Base-by-base conservation (phyloP, 495 filamentous ascomycete species). In the Neurospora sp. region DNA sequence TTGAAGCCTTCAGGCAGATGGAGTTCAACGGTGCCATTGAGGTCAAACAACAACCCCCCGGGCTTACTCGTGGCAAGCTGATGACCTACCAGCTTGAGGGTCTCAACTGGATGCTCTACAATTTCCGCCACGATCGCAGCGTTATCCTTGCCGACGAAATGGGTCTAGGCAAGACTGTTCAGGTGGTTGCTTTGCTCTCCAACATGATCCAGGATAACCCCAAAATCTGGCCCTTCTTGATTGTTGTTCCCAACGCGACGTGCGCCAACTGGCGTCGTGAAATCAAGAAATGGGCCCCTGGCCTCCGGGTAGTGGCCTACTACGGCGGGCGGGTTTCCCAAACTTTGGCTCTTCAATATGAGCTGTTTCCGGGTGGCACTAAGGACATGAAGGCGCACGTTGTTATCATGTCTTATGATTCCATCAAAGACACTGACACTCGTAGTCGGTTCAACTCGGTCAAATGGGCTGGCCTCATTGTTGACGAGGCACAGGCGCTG, bases 81-180 rank as follows among this genome's bases (percentile, higher is more conserved):
- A 98, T 99, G 94, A 84, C 87, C 12, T 99, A 99, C 78, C 96
- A 99, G 78, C 82, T 95, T 48, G 93, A 98, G 22, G 96, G 96
- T 17, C 80, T 98, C 72, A 98, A 98, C 78, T 99, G 96, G 94
- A 87, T 98, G n/a, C 91, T 97, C 72, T 97, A 93, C 79, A 94
- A 93, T 78, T 97, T 93, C 84, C 89, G 92, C 73, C 83, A 88
- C 68, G 84, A 90, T 73, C 87, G 92, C 73, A 98, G 96, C 76
- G 91, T 91, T n/a, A 96, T 99, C 76, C 87, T 99, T 3, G 96
- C 96, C 3, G 96, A 99, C 76, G 96, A 99, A 79, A 99, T 99
- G 96, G 96, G 96, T 5, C 89, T 99, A 10, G 96, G 96, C 37
- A 99, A 99, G 84, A 99, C 96, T 0, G 92, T 99, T 68, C 96